phyloP scores from a whole-genome alignment of 2,329 filamentous ascomycete species.

The Beauveria rudraprayagi region DNA sequence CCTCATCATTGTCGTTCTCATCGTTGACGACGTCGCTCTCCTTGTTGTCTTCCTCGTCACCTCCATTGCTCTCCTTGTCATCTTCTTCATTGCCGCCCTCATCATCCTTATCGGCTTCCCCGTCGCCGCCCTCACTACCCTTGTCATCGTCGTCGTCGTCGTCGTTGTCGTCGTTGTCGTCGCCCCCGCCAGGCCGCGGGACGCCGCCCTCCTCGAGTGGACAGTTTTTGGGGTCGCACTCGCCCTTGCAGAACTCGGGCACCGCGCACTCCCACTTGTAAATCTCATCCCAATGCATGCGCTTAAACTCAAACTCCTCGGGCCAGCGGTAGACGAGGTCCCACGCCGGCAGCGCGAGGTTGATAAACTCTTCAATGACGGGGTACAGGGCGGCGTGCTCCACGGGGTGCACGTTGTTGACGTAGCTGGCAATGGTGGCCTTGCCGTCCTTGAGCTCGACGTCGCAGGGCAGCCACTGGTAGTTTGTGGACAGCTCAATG shows the following conservation, averaged over 20 bases:
- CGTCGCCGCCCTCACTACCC: conserved; percentile 16
- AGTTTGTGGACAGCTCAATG: conserved; percentile 19
- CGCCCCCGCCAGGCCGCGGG: too few relatives aligned
- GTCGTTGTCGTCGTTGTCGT: conserved; percentile 13
- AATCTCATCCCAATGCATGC: conserved; percentile 16
- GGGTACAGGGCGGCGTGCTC: conserved; percentile 30
- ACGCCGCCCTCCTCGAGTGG: conserved; percentile 18
- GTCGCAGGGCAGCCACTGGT: conserved; percentile 43
- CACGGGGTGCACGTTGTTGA: conserved; percentile 45
- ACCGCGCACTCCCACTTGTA: not conserved
- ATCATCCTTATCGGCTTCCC: not conserved
- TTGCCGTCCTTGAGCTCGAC: conserved; percentile 31
- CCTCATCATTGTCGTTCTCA: too few relatives aligned
- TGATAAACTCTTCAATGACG: conserved; percentile 33
- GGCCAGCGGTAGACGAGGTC: conserved; percentile 29
- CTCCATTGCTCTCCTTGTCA: not conserved
- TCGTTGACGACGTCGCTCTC: too few relatives aligned
- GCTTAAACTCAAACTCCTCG: conserved; percentile 19
- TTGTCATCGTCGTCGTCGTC: conserved; percentile 12
- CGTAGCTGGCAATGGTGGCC: conserved; percentile 39
- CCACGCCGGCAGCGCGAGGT: conserved; percentile 36
- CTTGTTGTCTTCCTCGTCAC: too few relatives aligned
- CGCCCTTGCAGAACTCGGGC: not conserved
- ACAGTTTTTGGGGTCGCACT: conserved; percentile 16
- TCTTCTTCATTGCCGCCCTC: conserved; percentile 11